Evolutionary conservation across 768 basidiomycete genomes (phyloP), one percentile per base, ranked within the genome.

Genomic region (Kwoniella bestiolae): DNA sequence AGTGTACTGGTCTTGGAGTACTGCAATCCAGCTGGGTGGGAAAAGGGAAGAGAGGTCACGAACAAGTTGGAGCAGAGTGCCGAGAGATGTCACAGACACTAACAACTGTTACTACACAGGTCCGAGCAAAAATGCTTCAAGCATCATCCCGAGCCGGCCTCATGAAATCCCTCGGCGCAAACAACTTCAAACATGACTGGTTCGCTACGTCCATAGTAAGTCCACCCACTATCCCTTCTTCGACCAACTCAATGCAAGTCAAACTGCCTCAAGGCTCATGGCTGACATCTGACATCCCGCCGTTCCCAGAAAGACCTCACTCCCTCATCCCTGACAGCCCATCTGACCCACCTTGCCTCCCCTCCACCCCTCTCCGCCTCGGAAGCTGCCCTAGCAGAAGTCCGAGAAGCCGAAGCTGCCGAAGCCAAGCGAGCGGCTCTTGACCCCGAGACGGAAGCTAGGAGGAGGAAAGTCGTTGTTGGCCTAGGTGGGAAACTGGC

Each of bases 351-450:
- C 75, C 79, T 86, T 53, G 83, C 86, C 32, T 90, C 92, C 0
- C 90, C 92, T 2, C 85, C 91, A 67, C 95, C 94, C 1, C 84
- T 96, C 72, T 92, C 89, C 41, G 85, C 86, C 0, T 85, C 89
- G 32, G 94, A 97, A 80, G 86, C 88, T 65, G 93, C 94, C 78
- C 84, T 95, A 67, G 89, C 85, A 0, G 88, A 89, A 60, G 85
- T 95, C 65, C 86, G 85, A 52, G 86, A 87, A 0, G 91, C 91
- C 3, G 94, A 95, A 77, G 84, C 86, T n/a, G 82, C 84, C 60
- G 84, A 84, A 58, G 77, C 79, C 2, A 74, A 71, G 45, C 73
- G 67, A 5, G 76, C 73, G 1, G 71, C 74, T 5, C 63, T 77
- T 26, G 76, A 77, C 60, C 74, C 76, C 1, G 73, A 77, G 35